These are phyloP conservation scores for Erythrobasidium hasegawianum DNA, from an alignment of 1,284 basidiomycete species.

Conservation along the genomic window DNA sequence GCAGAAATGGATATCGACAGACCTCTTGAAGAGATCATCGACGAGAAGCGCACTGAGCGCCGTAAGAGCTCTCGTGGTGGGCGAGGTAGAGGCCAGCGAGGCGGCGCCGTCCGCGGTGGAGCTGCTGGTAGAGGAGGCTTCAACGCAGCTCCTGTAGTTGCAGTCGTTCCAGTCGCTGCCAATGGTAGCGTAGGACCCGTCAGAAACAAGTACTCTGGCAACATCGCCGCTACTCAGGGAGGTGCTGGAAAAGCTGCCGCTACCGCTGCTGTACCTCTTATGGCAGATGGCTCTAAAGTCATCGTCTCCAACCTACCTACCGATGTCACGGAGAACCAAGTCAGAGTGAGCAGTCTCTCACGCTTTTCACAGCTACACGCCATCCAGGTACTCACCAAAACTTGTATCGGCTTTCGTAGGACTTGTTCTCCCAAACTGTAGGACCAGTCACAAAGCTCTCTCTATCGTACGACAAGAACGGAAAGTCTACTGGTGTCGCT, in stretches of 20 bases:
- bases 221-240: conserved; percentile 55
- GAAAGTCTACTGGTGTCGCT: conserved; percentile 84
- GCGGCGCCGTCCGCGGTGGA: conserved; percentile 41
- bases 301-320: conserved; percentile 90
- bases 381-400: too few species aligned
- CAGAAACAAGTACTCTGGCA: conserved; percentile 26
- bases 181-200: conserved; percentile 57
- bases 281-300: conserved; percentile 71
- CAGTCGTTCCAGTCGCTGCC: conserved; percentile 2
- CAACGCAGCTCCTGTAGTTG: conserved; percentile 1
- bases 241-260: conserved; percentile 55
- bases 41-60: conserved; percentile 36
- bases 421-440: conserved; percentile 86
- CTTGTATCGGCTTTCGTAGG: conserved; percentile 63
- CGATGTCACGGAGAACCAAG: conserved; percentile 91
- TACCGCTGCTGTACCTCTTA: conserved; percentile 45
- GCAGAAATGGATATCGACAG: conserved; percentile 61
- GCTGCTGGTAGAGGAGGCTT: conserved; percentile 38
- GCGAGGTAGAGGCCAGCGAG: conserved; percentile 27
- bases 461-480: conserved; percentile 77
- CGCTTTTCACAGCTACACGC: too few species aligned
- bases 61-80: conserved; percentile 35
- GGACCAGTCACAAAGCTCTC: conserved; percentile 78
- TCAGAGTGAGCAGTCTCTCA: conserved; percentile 64
- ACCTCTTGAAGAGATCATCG: conserved; percentile 75